These are phyloP conservation scores for Xylaria multiplex DNA, from an alignment of 2,329 filamentous ascomycete genomes.

Conservation along the genomic window DNA sequence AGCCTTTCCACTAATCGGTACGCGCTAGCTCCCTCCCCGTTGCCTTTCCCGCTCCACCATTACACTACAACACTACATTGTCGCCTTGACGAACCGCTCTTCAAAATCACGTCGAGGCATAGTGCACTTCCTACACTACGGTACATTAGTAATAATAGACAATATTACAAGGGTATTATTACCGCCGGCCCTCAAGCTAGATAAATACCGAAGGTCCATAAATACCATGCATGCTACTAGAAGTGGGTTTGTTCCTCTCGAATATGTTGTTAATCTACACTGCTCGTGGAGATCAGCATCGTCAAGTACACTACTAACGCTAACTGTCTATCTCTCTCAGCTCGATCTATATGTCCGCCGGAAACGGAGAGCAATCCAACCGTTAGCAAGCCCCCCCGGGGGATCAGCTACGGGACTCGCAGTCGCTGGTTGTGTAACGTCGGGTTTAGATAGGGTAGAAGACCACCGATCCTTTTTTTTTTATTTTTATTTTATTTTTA, in stretches of 20 bases:
- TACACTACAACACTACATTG: slow-evolving; percentile 19
- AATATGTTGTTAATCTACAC: no score
- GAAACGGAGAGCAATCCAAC: background rate
- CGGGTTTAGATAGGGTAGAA: slow-evolving; percentile 20
- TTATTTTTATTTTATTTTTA: no score
- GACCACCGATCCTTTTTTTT: slow-evolving; percentile 4
- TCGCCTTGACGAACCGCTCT: background rate
- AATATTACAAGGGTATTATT: background rate
- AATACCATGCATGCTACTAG: no score
- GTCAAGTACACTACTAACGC: background rate
- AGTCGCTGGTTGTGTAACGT: slow-evolving; percentile 21
- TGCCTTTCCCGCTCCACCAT: slow-evolving; percentile 35
- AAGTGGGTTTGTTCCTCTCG: no score
- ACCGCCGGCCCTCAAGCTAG: no score
- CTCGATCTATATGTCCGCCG: background rate
- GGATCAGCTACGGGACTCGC: background rate
- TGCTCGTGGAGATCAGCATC: background rate
- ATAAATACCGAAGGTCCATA: no score
- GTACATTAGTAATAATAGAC: no score
- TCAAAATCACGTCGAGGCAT: background rate
- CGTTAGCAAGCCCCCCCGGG: background rate
- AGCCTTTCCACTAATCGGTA: slow-evolving; percentile 1
- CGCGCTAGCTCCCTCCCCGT: slow-evolving; percentile 25
- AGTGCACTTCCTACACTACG: no score
- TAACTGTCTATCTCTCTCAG: background rate